Conservation (phyloP, 805 yeast species). For the Candida nonsorbophila region DNA sequence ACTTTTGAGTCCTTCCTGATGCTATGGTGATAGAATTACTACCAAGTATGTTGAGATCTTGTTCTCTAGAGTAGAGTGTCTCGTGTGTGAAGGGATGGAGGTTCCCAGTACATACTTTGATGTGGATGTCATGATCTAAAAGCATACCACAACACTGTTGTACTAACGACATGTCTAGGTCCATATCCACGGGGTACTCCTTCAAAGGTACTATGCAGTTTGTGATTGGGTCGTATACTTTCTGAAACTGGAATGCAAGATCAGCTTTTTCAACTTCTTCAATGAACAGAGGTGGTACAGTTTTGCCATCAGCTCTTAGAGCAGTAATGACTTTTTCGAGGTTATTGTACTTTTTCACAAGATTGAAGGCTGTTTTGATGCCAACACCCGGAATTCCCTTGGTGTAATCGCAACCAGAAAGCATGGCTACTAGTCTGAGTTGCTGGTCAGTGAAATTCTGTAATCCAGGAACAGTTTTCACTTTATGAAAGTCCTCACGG, state of each 20-base stretch:
- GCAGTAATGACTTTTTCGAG: slow-evolving; percentile 54
- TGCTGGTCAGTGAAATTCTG: slow-evolving; percentile 49
- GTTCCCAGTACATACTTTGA: slow-evolving; percentile 56
- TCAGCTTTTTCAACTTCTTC: slow-evolving; percentile 62
- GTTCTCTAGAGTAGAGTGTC: slow-evolving; percentile 45
- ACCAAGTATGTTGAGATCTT: slow-evolving; percentile 16
- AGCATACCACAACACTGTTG: slow-evolving; percentile 43
- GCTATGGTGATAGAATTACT: slow-evolving; percentile 11
- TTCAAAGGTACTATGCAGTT: slow-evolving; percentile 52
- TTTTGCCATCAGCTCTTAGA: slow-evolving; percentile 57
- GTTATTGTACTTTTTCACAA: slow-evolving; percentile 47
- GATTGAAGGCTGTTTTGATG: slow-evolving; percentile 61
- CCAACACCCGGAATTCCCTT: slow-evolving; percentile 83
- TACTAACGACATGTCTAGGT: slow-evolving; percentile 35
- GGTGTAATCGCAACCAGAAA: slow-evolving; percentile 97
- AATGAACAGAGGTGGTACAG: slow-evolving; percentile 59
- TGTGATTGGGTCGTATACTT: slow-evolving; percentile 70
- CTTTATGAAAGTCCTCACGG: slow-evolving; percentile 46
- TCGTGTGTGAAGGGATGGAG: slow-evolving; percentile 59
- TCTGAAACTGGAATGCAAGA: slow-evolving; percentile 76
- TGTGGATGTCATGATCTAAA: slow-evolving; percentile 42
- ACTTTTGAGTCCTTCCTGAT: neutral
- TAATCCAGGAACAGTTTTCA: slow-evolving; percentile 46
- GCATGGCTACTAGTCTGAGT: slow-evolving; percentile 69
- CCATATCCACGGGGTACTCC: slow-evolving; percentile 43